These are phyloP conservation scores for Plenodomus biglobosus DNA, from an alignment of 2,329 filamentous ascomycete genomes.

Conservation along the genomic window DNA sequence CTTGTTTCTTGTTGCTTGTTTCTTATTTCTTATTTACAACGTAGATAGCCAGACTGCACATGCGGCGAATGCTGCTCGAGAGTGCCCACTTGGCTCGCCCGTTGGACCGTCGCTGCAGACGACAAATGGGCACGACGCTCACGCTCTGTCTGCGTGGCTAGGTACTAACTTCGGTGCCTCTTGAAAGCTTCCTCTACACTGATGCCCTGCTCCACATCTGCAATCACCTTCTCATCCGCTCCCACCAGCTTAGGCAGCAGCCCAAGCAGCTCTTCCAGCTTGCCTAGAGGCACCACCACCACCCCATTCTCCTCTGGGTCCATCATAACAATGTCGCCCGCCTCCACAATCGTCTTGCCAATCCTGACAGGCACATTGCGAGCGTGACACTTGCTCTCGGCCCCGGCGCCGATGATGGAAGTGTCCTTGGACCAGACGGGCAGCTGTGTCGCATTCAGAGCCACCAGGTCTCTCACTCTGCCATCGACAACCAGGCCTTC, in stretches of 20 bases:
- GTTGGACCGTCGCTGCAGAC: too few relatives aligned
- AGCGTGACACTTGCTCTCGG: constrained; percentile 59
- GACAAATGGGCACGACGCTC: too few relatives aligned
- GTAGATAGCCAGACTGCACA: too few relatives aligned
- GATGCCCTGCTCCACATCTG: constrained; percentile 64
- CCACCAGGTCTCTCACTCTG: constrained; percentile 65
- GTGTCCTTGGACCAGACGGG: constrained; percentile 62
- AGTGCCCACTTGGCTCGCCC: too few relatives aligned
- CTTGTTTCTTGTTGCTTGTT: too few relatives aligned
- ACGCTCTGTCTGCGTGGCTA: too few relatives aligned
- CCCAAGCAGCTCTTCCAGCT: constrained; percentile 62
- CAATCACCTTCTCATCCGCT: constrained; percentile 50
- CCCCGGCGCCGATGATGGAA: constrained; percentile 61
- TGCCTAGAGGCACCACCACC: constrained; percentile 65
- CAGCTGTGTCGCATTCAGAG: constrained; percentile 58
- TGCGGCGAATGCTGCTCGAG: too few relatives aligned
- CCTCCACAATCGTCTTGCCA: constrained; percentile 41
- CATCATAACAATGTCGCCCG: constrained; percentile 67
- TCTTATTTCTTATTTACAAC: too few relatives aligned
- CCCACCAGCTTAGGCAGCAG: constrained; percentile 52
- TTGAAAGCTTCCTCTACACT: constrained; percentile 68
- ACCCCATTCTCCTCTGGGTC: constrained; percentile 68
- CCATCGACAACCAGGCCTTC: constrained; percentile 68
- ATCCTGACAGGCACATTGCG: constrained; percentile 47
- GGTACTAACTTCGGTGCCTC: constrained; percentile 50